Base-by-base conservation (phyloP, 257 asterid genomes). In the Verbascum thapsus region DNA sequence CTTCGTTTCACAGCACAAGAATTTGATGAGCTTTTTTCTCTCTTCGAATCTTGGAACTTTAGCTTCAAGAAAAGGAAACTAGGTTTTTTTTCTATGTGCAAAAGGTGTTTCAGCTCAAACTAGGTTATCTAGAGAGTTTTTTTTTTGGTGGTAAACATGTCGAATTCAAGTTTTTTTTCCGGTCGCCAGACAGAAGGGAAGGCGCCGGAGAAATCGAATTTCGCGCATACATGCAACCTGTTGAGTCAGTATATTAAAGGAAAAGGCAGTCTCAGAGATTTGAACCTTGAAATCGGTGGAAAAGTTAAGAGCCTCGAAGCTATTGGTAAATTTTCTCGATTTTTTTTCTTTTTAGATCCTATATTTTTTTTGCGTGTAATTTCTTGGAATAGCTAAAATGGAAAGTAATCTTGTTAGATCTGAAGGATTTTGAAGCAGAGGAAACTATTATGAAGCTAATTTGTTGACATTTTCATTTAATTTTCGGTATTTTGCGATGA, bases 201-300 rank as follows among this genome's bases (percentile, higher is more conserved):
- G 76, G 85, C 63, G 45, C 67, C 77, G 16, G 88, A 76, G 74
- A 74, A 56, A 10, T 71, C 88, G 10, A 82, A 60, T 63, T 89
- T 89, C 30, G 78, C 68, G 0, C 83, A 71, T 8, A 86, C 95
- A 18, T 89, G 96, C 78, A 86, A 82, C 59, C 88, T 82, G n/a
- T 76, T 89, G 84, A 86, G 95, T 66, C 88, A 64, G 74, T 89
- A 69, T 54, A 79, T 89, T 18, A 89, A 86, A 69, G 81, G 80
- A 35, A 84, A 80, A 55, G 88, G 91, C 11, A 70, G 50, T 40
- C 64, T 88, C 26, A 82, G 70, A 72, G 82, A 84, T 71, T 80
- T 88, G 71, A 84, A 79, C 68, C 82, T 81, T 34, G 87, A 78
- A 63, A 77, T 82, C 13, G 69, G 73, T 42, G 87, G 81, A 8